phyloP scores from a whole-genome alignment of 352 stramenopile genomes.

The Phytophthora cryptogea region DNA sequence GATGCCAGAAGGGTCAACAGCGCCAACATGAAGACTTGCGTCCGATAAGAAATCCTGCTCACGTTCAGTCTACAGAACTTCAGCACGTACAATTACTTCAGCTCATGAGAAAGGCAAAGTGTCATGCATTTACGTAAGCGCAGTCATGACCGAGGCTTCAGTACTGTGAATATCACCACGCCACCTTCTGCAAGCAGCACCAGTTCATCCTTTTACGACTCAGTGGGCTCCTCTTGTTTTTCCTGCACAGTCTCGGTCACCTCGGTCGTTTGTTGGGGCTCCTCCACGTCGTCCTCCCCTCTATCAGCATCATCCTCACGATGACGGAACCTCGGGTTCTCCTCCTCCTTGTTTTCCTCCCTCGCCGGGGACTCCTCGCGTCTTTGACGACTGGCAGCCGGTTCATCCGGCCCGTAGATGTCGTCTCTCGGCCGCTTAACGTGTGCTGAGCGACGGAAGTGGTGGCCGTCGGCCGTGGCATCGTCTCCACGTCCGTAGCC shows the following conservation, averaged over 20 bases:
- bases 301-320: slow-evolving; percentile 27
- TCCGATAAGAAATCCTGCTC: too few relatives aligned
- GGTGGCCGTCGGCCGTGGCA: slow-evolving; percentile 53
- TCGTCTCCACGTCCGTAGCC: slow-evolving; percentile 77
- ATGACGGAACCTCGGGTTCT: slow-evolving; percentile 35
- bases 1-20: too few relatives aligned
- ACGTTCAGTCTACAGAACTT: too few relatives aligned
- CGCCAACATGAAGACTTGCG: too few relatives aligned
- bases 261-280: slow-evolving; percentile 8
- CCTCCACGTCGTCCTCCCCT: slow-evolving; percentile 24
- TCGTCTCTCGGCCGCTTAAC: slow-evolving; percentile 66
- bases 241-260: slow-evolving; percentile 6
- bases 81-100: too few relatives aligned
- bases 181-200: neutral
- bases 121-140: neutral
- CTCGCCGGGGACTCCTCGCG: slow-evolving; percentile 16
- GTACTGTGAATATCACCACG: neutral
- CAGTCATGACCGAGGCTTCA: neutral
- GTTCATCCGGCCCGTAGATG: slow-evolving; percentile 48
- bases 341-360: slow-evolving; percentile 32
- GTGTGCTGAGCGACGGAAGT: slow-evolving; percentile 69
- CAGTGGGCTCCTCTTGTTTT: slow-evolving; percentile 4
- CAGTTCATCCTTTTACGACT: slow-evolving; percentile 12
- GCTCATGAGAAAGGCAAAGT: neutral
- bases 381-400: slow-evolving; percentile 28